Conservation (phyloP, 2,329 filamentous ascomycete genomes). For the Drechslera avenae region DNA sequence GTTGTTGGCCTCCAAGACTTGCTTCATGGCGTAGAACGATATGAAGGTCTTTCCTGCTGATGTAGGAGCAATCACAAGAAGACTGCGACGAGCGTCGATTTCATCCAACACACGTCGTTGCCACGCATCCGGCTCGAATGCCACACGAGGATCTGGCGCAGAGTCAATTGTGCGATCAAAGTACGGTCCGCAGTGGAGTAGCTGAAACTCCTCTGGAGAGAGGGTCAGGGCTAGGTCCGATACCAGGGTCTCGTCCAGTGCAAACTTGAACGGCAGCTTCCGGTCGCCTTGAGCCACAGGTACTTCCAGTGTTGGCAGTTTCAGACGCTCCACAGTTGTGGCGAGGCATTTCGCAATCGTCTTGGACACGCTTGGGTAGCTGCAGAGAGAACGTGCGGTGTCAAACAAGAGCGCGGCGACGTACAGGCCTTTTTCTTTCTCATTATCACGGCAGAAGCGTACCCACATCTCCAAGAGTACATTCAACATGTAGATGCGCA, state of each 20-base stretch:
- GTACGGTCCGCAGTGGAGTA: conserved; percentile 72
- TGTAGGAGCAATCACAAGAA: conserved; percentile 78
- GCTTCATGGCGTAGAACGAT: conserved; percentile 82
- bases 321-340: conserved; percentile 47
- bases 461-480: conserved; percentile 58
- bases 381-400: conserved; percentile 35
- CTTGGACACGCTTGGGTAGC: conserved; percentile 35
- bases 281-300: conserved; percentile 42
- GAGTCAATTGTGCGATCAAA: conserved; percentile 77
- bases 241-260: conserved; percentile 25
- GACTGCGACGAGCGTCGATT: conserved; percentile 70
- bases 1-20: conserved; percentile 69
- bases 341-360: conserved; percentile 40
- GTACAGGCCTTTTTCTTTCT: conserved; percentile 37
- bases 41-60: conserved; percentile 85
- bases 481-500: conserved; percentile 57
- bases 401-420: conserved; percentile 44
- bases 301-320: conserved; percentile 46
- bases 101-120: conserved; percentile 74
- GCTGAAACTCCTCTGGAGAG: conserved; percentile 65
- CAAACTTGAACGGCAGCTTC: conserved; percentile 53
- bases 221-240: conserved; percentile 45
- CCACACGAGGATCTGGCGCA: conserved; percentile 68
- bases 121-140: conserved; percentile 77
- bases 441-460: conserved; percentile 33